phyloP scores from a whole-genome alignment of 495 filamentous ascomycete genomes.

The Bombardia bombarda region DNA sequence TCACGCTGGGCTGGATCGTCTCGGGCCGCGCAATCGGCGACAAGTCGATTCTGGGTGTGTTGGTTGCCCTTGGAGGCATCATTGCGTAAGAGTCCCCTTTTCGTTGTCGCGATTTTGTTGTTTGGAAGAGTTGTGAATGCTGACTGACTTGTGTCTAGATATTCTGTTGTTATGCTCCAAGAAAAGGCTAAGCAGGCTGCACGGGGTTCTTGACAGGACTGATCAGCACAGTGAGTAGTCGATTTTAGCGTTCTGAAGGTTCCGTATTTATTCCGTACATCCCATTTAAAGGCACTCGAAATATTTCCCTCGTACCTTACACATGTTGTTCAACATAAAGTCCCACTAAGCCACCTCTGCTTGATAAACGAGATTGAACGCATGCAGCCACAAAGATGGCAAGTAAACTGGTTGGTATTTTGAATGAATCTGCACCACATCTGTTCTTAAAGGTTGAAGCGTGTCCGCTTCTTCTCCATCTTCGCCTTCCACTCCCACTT shows the following conservation, averaged over 20 bases:
- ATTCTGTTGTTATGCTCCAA: slow-evolving; percentile 44
- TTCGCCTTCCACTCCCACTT: slow-evolving; percentile 89
- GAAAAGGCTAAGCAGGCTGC: slow-evolving; percentile 16
- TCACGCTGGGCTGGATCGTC: slow-evolving; percentile 47
- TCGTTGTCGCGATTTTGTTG: not conserved
- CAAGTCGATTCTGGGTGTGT: slow-evolving; percentile 43
- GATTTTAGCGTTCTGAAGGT: not conserved
- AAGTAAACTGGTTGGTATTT: too few species aligned
- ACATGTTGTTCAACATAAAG: too few species aligned
- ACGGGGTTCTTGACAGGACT: not conserved
- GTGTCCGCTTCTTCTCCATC: slow-evolving; percentile 89
- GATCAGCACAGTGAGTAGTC: not conserved
- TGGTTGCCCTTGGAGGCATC: slow-evolving; percentile 48
- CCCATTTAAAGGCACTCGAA: too few species aligned
- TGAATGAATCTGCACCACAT: too few species aligned
- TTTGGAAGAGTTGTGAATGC: not conserved
- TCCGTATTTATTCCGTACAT: too few species aligned
- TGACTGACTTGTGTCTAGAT: slow-evolving; percentile 22
- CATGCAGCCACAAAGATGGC: too few species aligned
- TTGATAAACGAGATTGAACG: too few species aligned
- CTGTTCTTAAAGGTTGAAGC: slow-evolving; percentile 85
- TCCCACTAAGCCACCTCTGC: too few species aligned
- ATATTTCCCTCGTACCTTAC: too few species aligned
- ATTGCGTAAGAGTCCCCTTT: slow-evolving; percentile 31
- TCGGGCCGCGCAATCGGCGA: slow-evolving; percentile 45